Percentiles rank a stretch among this genome's conserved stretches.
Evolutionary conservation across 805 yeast species (phyloP).

Genomic region (Wickerhamiella galacta): DNA sequence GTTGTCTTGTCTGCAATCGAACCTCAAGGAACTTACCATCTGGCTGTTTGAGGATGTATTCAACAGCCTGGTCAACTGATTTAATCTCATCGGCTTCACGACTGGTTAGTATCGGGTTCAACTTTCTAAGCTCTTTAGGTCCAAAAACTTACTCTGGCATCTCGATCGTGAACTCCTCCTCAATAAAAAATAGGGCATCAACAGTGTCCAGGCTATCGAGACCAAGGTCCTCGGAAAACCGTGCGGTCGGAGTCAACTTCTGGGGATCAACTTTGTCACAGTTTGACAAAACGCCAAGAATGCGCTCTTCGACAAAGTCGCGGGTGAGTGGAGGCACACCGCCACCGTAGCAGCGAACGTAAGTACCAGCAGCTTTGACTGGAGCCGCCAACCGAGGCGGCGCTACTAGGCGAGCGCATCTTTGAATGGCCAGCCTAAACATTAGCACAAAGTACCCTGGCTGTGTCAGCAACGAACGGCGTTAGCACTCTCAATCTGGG

Average conservation of each 20-base stretch:
- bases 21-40: constrained; percentile 23
- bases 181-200: constrained; percentile 88
- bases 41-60: constrained; percentile 48
- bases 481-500: too few species aligned
- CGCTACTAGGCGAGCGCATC: background rate
- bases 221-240: constrained; percentile 42
- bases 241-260: constrained; percentile 26
- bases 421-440: background rate
- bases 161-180: constrained; percentile 53
- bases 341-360: constrained; percentile 1
- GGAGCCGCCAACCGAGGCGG: background rate
- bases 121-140: background rate
- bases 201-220: constrained; percentile 87
- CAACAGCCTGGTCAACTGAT: constrained; percentile 82
- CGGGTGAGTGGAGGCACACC: constrained; percentile 45
- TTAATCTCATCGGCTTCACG: constrained; percentile 81
- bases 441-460: too few species aligned
- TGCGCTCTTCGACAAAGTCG: constrained; percentile 69
- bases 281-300: constrained; percentile 54
- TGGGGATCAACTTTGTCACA: constrained; percentile 35
- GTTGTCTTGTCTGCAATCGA: too few species aligned
- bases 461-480: too few species aligned
- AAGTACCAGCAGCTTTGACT: background rate
- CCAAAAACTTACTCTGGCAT: constrained; percentile 14
- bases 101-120: constrained; percentile 12